Evolutionary conservation across 768 basidiomycete species (phyloP), one percentile per base, ranked within the genome.

Genomic region (Suillus cothurnatus): DNA sequence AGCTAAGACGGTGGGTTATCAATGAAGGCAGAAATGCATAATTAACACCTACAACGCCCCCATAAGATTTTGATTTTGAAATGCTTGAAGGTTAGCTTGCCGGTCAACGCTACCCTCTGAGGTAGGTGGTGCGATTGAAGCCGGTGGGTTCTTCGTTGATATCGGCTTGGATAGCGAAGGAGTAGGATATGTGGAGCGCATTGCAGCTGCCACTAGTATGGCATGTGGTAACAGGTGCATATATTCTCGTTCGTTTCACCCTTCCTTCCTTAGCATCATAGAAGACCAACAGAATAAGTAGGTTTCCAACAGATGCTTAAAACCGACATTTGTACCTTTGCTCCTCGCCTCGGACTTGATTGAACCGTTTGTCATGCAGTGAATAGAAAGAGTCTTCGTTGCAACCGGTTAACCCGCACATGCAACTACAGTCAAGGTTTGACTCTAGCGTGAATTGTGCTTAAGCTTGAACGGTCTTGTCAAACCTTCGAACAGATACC

Each of bases 21-120:
- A 28, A 2, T 12, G 32, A 17, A 14, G 39, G n/a, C 26, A 70
- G 2, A 21, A n/a, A 55, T 1, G 31, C 21, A 21, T 11, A 14
- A 6, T 21, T 55, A 34, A 19, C 56, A 78, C 91, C 68, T 76
- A 94, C 92, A 89, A 78, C 8, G 84, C 78, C 7, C 93, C 94
- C 94, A 96, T 95, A 36, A 96, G 84, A 69, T 96, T 96, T n/a
- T n/a, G n/a, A n/a, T n/a, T n/a, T 73, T 96, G 95, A 34, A 96
- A 91, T 1, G 84, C 94, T 77, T 95, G 94, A 3, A 96, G 79
- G 67, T 95, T 97, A 19, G 91, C 90, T 66, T 91, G 89, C 89
- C 93, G 95, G 64, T 92, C 90, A 0, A 88, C 83, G 14, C 87
- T 85, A 4, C 88, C 90, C 70, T 94, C 91, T 14, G 31, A 34